Percentiles rank a stretch among this genome's conserved stretches.
phyloP scores from a whole-genome alignment of 331 rosid genomes.

The Prunus yedoensis region DNA sequence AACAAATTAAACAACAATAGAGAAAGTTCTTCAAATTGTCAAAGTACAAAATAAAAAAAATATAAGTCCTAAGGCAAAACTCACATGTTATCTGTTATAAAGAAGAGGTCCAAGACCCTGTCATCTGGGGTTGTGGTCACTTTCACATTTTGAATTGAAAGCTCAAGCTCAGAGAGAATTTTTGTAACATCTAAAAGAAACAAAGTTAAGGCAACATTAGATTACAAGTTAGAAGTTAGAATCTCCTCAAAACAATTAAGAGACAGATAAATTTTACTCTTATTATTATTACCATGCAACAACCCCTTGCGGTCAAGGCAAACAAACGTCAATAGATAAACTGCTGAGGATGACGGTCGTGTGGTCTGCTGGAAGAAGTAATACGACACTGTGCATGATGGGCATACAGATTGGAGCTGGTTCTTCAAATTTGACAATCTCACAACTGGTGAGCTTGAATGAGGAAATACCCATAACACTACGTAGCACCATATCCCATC shows the following conservation, averaged over 20 bases:
- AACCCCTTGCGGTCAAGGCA: conserved; percentile 65
- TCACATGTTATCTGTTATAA: conserved; percentile 63
- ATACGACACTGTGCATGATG: conserved; percentile 47
- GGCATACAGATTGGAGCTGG: conserved; percentile 57
- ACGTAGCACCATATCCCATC: conserved; percentile 86
- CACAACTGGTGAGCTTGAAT: conserved; percentile 33
- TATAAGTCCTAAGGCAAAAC: neutral
- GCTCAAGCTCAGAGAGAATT: conserved; percentile 67
- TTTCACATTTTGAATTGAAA: conserved; percentile 68
- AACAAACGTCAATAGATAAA: conserved; percentile 62
- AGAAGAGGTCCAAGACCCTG: conserved; percentile 77
- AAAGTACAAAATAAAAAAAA: neutral
- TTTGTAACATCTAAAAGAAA: conserved; percentile 57
- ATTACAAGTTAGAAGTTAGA: neutral
- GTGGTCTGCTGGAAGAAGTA: conserved; percentile 37
- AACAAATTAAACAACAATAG: neutral
- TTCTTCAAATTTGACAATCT: conserved; percentile 55
- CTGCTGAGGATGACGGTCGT: conserved; percentile 33
- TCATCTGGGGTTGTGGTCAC: conserved; percentile 81
- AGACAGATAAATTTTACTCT: neutral
- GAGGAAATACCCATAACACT: conserved; percentile 66
- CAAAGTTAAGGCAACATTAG: conserved; percentile 5
- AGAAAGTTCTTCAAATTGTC: neutral
- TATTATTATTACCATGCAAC: conserved; percentile 44
- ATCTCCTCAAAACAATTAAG: neutral